Percentiles rank a stretch among this genome's conserved stretches.
Conservation (phyloP, 768 basidiomycete genomes). For the Suillus paluster region DNA sequence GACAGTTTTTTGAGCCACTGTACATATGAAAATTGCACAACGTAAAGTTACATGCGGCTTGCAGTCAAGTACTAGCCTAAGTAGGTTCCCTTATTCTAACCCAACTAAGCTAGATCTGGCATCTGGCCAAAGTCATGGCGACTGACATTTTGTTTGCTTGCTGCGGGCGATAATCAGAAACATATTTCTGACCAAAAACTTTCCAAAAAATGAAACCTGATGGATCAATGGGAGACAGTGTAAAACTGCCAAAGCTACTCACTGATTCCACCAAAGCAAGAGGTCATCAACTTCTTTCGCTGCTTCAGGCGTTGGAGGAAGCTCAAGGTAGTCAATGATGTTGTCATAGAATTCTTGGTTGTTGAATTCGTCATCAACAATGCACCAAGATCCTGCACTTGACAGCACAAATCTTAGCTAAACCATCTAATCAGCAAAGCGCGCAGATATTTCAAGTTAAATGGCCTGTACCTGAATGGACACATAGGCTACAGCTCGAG, state of each 20-base stretch:
- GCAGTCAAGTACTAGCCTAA: background rate
- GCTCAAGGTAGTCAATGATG: slow-evolving; percentile 21
- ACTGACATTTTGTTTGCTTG: background rate
- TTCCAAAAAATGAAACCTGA: background rate
- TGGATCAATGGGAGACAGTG: background rate
- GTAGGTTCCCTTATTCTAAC: background rate
- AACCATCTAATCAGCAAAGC: background rate
- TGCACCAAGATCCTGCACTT: slow-evolving; percentile 7
- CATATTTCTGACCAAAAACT: background rate
- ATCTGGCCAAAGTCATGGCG: no score
- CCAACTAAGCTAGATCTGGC: background rate
- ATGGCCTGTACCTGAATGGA: slow-evolving; percentile 26
- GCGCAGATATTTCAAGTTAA: no score
- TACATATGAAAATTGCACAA: background rate
- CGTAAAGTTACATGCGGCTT: background rate
- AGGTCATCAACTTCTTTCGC: slow-evolving; percentile 1
- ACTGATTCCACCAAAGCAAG: slow-evolving; percentile 20
- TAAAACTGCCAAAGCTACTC: background rate
- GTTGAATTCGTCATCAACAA: slow-evolving; percentile 12
- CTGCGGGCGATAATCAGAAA: background rate
- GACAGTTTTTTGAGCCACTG: no score
- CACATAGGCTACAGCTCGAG: slow-evolving; percentile 26
- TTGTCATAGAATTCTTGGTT: slow-evolving; percentile 18
- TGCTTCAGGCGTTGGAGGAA: background rate
- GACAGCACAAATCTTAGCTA: slow-evolving; percentile 23